These are phyloP conservation scores for Pseudozyma sp. DNA, from an alignment of 1,284 basidiomycete genomes.

Conservation along the genomic window DNA sequence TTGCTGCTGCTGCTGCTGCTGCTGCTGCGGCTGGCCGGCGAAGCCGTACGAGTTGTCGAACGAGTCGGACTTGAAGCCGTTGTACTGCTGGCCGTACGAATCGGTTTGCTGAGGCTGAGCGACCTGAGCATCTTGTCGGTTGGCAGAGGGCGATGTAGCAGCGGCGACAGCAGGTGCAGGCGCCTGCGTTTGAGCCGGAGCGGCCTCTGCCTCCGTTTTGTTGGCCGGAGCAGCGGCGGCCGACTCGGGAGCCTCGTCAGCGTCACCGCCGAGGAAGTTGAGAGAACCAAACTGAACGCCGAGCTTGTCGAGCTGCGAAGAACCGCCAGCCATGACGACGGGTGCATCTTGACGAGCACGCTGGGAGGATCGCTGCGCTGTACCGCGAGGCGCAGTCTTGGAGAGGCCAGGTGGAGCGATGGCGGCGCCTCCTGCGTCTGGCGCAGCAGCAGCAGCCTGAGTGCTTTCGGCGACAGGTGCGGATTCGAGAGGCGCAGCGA, in stretches of 20 bases:
- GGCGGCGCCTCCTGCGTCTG: slow-evolving; percentile 18
- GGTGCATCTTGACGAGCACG: slow-evolving; percentile 65
- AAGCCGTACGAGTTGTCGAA: slow-evolving; percentile 52
- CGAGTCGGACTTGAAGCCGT: slow-evolving; percentile 51
- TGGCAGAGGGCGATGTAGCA: slow-evolving; percentile 31
- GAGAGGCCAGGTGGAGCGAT: slow-evolving; percentile 44
- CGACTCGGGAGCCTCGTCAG: slow-evolving; percentile 30
- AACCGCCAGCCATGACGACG: slow-evolving; percentile 66
- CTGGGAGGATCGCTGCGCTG: slow-evolving; percentile 52
- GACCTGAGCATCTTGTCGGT: slow-evolving; percentile 35
- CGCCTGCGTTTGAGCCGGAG: slow-evolving; percentile 2
- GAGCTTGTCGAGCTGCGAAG: slow-evolving; percentile 63
- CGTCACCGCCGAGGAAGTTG: slow-evolving; percentile 64
- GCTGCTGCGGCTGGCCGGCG: slow-evolving; percentile 44
- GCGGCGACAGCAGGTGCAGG: slow-evolving; percentile 15
- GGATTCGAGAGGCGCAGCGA: slow-evolving; percentile 19
- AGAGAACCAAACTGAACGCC: slow-evolving; percentile 66
- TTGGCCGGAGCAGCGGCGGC: slow-evolving; percentile 14
- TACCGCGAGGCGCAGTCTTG: slow-evolving; percentile 45
- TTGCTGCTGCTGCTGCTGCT: slow-evolving; percentile 35
- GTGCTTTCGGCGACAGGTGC: slow-evolving; percentile 33
- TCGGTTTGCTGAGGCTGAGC: slow-evolving; percentile 41
- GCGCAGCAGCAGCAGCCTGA: slow-evolving; percentile 11
- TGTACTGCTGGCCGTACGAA: slow-evolving; percentile 46
- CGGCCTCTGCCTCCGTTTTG: slow-evolving; percentile 20